Evolutionary conservation across 495 filamentous ascomycete genomes (phyloP).

Genomic region (Tetracladium setigerum): DNA sequence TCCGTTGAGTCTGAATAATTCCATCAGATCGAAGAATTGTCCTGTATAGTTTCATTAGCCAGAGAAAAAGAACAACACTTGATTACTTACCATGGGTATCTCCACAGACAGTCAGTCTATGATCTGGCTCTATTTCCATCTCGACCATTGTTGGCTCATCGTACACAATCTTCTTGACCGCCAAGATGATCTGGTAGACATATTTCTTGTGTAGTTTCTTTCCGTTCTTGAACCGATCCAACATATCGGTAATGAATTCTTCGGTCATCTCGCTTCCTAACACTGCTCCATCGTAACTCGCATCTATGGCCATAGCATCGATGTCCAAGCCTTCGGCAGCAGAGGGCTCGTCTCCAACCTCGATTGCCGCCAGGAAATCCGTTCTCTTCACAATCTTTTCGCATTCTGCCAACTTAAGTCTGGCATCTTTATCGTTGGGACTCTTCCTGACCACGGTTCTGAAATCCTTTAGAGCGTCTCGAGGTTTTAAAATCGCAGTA

Average conservation of each 20-base stretch:
- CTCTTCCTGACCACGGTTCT: constrained; percentile 81
- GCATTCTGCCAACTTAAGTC: constrained; percentile 80
- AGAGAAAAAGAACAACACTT: background rate
- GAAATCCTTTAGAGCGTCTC: constrained; percentile 86
- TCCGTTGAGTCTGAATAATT: constrained; percentile 91
- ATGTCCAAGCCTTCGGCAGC: constrained; percentile 87
- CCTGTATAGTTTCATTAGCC: constrained; percentile 36
- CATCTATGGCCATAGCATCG: constrained; percentile 73
- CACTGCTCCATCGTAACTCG: constrained; percentile 74
- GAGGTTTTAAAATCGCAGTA: constrained; percentile 79
- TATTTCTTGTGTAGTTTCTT: constrained; percentile 96
- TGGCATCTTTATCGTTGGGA: constrained; percentile 83
- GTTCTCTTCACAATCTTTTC: constrained; percentile 85
- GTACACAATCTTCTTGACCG: constrained; percentile 82
- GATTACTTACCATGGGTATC: constrained; percentile 78
- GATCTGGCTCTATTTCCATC: constrained; percentile 68
- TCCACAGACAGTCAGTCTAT: constrained; percentile 86
- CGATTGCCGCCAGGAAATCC: constrained; percentile 92
- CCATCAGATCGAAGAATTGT: constrained; percentile 96
- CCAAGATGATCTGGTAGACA: constrained; percentile 89
- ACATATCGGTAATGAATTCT: constrained; percentile 96
- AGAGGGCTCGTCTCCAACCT: constrained; percentile 82
- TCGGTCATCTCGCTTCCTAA: constrained; percentile 83
- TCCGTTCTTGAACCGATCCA: constrained; percentile 87
- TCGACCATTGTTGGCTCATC: constrained; percentile 97